Conservation (phyloP, 2,329 filamentous ascomycete species). For the Ophiocordyceps camponoti-floridani region DNA sequence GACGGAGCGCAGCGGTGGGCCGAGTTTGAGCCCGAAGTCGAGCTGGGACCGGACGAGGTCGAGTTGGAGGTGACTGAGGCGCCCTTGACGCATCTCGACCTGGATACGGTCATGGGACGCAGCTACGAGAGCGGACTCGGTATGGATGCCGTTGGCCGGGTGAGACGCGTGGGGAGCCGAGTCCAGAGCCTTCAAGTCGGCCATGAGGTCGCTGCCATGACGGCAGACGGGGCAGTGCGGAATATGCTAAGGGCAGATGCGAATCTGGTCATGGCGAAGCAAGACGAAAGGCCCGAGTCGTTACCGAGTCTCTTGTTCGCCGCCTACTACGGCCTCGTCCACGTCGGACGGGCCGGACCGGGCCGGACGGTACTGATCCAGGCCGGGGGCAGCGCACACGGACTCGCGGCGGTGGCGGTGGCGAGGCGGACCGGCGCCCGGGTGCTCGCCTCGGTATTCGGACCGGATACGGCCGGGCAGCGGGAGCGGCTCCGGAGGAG, state of each 20-base stretch:
- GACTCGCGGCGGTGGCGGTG: slow-evolving; percentile 24
- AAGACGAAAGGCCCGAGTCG: slow-evolving; percentile 6
- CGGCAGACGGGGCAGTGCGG: slow-evolving; percentile 15
- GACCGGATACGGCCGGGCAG: slow-evolving; percentile 13
- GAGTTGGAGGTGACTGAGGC: slow-evolving; percentile 20
- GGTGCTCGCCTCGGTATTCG: slow-evolving; percentile 23
- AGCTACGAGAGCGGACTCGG: slow-evolving; percentile 14
- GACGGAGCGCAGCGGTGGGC: slow-evolving; percentile 10
- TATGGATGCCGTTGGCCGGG: slow-evolving; percentile 21
- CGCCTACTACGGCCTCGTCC: slow-evolving; percentile 22
- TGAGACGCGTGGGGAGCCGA: slow-evolving; percentile 15
- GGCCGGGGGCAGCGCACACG: slow-evolving; percentile 22
- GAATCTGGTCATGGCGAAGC: slow-evolving; percentile 16
- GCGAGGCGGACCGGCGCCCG: slow-evolving; percentile 17
- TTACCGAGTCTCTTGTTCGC: slow-evolving; percentile 20
- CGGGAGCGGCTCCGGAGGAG: slow-evolving; percentile 14
- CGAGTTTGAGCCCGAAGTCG: slow-evolving; percentile 2
- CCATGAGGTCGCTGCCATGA: slow-evolving; percentile 23
- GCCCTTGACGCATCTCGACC: slow-evolving; percentile 17
- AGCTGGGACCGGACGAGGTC: slow-evolving; percentile 15
- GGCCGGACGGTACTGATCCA: slow-evolving; percentile 22
- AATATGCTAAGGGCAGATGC: slow-evolving; percentile 15
- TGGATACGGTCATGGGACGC: slow-evolving; percentile 16
- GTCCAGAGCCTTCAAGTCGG: slow-evolving; percentile 15
- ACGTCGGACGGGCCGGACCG: slow-evolving; percentile 10